These are phyloP conservation scores for Cicer yamashitae DNA, from an alignment of 306 rosid species.

Conservation along the genomic window DNA sequence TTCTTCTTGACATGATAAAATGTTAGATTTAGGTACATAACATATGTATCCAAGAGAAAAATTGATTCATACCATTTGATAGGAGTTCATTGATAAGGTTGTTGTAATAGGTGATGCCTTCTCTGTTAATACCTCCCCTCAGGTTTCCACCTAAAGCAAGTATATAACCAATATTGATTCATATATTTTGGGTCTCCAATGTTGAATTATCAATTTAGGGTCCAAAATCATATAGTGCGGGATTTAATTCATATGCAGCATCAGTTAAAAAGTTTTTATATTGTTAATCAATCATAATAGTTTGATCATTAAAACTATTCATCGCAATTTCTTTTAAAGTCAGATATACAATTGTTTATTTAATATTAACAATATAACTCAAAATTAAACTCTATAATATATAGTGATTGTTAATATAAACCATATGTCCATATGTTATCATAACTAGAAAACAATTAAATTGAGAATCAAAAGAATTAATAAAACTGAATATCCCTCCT, in stretches of 20 bases:
- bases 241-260: too few relatives aligned
- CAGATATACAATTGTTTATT: too few relatives aligned
- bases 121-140: constrained; percentile 54
- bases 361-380: too few relatives aligned
- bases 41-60: not conserved
- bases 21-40: not conserved
- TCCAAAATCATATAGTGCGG: not conserved
- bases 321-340: too few relatives aligned
- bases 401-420: not conserved
- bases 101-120: constrained; percentile 64
- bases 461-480: constrained; percentile 8
- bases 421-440: not conserved
- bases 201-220: constrained; percentile 2
- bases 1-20: not conserved
- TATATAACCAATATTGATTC: too few relatives aligned
- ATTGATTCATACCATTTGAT: constrained; percentile 48
- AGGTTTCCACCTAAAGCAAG: constrained; percentile 55
- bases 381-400: too few relatives aligned
- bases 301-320: too few relatives aligned
- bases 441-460: not conserved
- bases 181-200: too few relatives aligned
- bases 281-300: too few relatives aligned
- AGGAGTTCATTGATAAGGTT: constrained; percentile 59
- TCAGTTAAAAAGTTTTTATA: too few relatives aligned
- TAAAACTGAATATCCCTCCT: constrained; percentile 37